phyloP scores from a whole-genome alignment of 805 yeast genomes.

The Metschnikowia bowlesiae region DNA sequence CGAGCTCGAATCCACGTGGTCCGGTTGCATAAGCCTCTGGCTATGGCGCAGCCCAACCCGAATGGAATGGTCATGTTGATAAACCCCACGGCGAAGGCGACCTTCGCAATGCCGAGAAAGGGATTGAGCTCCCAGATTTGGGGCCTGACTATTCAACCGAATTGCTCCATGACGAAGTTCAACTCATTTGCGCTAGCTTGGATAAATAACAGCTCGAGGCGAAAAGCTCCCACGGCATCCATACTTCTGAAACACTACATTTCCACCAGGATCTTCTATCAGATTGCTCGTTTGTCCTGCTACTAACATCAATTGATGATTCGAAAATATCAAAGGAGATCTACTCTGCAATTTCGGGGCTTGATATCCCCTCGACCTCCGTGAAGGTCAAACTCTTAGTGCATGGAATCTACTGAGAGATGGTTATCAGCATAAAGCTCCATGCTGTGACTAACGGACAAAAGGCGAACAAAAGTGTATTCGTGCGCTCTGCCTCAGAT shows the following conservation, averaged over 20 bases:
- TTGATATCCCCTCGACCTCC: constrained; percentile 13
- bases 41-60: constrained; percentile 69
- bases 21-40: constrained; percentile 61
- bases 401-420: constrained; percentile 51
- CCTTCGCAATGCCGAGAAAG: constrained; percentile 28
- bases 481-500: constrained; percentile 34
- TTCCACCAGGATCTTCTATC: constrained; percentile 49
- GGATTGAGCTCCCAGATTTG: constrained; percentile 3
- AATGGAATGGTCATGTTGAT: constrained; percentile 75
- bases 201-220: background rate
- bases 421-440: constrained; percentile 43
- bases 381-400: constrained; percentile 38
- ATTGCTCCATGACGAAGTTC: background rate
- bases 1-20: constrained; percentile 29
- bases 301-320: constrained; percentile 49
- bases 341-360: constrained; percentile 21
- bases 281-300: constrained; percentile 75
- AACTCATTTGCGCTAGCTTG: background rate
- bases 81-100: constrained; percentile 65
- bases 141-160: background rate
- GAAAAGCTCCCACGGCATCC: background rate
- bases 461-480: constrained; percentile 22
- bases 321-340: constrained; percentile 11
- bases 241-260: constrained; percentile 1
- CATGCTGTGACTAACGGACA: constrained; percentile 30